These are phyloP conservation scores for Xerophyta viscosa DNA, from an alignment of 106 monocot genomes.

Conservation along the genomic window DNA sequence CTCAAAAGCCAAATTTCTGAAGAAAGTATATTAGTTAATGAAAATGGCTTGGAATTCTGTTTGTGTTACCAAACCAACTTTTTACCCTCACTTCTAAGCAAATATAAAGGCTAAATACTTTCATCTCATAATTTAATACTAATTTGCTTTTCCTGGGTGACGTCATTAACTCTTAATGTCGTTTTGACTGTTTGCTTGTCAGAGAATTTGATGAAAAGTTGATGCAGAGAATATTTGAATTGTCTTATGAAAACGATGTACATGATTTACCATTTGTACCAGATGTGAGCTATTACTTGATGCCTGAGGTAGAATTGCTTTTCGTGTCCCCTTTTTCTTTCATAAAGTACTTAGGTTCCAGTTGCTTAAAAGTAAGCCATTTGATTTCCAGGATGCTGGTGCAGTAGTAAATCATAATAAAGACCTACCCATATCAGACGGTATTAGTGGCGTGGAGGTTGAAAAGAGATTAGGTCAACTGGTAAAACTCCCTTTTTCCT, in stretches of 20 bases:
- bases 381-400: constrained; percentile 38
- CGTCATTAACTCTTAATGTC: neutral
- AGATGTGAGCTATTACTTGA: constrained; percentile 79
- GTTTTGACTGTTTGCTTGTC: constrained; percentile 15
- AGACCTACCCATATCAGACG: constrained; percentile 44
- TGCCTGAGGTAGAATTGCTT: constrained; percentile 57
- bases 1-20: too few relatives aligned
- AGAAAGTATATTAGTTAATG: too few relatives aligned
- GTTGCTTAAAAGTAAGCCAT: neutral
- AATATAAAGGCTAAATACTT: too few relatives aligned
- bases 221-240: constrained; percentile 47
- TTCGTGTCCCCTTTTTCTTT: neutral
- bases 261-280: constrained; percentile 64
- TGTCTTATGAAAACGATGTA: constrained; percentile 75
- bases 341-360: neutral
- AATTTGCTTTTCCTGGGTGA: too few relatives aligned
- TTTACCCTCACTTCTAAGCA: too few relatives aligned
- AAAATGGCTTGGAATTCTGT: too few relatives aligned
- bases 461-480: constrained; percentile 36
- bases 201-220: constrained; percentile 93
- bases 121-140: too few relatives aligned
- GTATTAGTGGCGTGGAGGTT: constrained; percentile 48
- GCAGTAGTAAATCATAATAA: constrained; percentile 26
- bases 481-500: neutral
- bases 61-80: too few relatives aligned